Base-by-base conservation (phyloP, 257 asterid genomes). In the Coffea eugenioides region DNA sequence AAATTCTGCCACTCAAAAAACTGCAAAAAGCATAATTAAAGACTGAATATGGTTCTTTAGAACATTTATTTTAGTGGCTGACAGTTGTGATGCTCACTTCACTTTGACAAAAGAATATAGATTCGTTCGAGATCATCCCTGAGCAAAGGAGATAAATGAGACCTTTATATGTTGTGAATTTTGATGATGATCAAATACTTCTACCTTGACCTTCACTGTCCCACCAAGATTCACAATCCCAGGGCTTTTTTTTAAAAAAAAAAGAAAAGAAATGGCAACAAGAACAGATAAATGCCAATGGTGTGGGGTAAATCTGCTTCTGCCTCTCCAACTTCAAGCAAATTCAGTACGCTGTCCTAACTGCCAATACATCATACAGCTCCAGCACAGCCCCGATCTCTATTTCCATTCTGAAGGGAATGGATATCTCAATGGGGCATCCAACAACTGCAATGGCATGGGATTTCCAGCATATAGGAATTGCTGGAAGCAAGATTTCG, bases 231-330 rank as follows among this genome's bases (percentile, higher is more conserved):
- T 51, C 7, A 69, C 36, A 48, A 65, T 70, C 67, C 66, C 11
- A 31, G 36, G 59, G 57, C 6, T 2, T 2, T 39, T 4, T 39
- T 39, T 2, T 2, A 39, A 39, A 57, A 56, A 0, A 21, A 12
- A 75, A 25, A 75, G n/a, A 39, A 75, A 46, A 75, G 15, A 69
- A 75, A 92, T 92, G 97, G 90, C 83, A 48, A 82, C 82, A 14
- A 88, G 86, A 85, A 84, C 84, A 83, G 77, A 83, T 57, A 65
- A 69, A 80, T 93, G 97, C 86, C 84, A 76, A 65, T 70, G 89
- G 88, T 93, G 97, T 62, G 80, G 90, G 39, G 71, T 59, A 81
- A 79, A 70, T 8, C 78, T 86, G 68, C 46, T 71, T n/a, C 89
- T 84, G 71, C 88, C 90, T 51, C 56, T 80, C 39, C 88, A 81